Evolutionary conservation across 169 alveolate genomes (phyloP).

Genomic region (Ichthyophthirius multifiliis): DNA sequence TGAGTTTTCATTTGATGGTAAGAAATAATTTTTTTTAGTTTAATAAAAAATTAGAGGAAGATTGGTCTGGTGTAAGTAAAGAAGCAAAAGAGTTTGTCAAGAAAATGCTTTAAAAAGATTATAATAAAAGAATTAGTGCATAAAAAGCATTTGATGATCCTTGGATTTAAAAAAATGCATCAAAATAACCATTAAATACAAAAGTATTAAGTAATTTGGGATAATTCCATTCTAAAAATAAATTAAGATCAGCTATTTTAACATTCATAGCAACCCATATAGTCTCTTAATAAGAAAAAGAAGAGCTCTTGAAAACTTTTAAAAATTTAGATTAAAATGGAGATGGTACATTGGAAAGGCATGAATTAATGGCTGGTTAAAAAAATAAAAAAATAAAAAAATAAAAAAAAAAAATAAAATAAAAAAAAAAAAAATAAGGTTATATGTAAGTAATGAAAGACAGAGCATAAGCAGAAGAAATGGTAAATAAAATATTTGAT

Average conservation of each 20-base stretch:
- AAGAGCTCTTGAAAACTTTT: constrained; percentile 32
- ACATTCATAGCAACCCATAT: constrained; percentile 63
- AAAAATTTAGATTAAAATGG: constrained; percentile 38
- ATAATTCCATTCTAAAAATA: constrained; percentile 54
- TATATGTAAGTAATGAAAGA: constrained; percentile 20
- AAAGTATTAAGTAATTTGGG: constrained; percentile 50
- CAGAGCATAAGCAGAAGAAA: constrained; percentile 62
- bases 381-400: not conserved
- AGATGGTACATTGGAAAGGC: constrained; percentile 34
- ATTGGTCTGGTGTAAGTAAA: constrained; percentile 52
- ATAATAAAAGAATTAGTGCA: constrained; percentile 78
- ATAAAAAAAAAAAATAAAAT: not conserved
- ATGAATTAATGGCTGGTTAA: constrained; percentile 36
- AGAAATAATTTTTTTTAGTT: not conserved
- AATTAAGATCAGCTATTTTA: constrained; percentile 61
- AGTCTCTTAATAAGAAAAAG: constrained; percentile 61
- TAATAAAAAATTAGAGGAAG: not conserved
- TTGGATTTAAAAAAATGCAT: constrained; percentile 74
- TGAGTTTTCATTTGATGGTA: constrained; percentile 26
- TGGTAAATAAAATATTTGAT: constrained; percentile 64
- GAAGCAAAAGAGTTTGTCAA: constrained; percentile 81
- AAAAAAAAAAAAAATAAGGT: not conserved
- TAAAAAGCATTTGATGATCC: constrained; percentile 76
- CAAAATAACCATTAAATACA: constrained; percentile 34
- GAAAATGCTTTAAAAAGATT: constrained; percentile 76